Conservation (phyloP, 495 filamentous ascomycete genomes). For the Penicillium canariense region DNA sequence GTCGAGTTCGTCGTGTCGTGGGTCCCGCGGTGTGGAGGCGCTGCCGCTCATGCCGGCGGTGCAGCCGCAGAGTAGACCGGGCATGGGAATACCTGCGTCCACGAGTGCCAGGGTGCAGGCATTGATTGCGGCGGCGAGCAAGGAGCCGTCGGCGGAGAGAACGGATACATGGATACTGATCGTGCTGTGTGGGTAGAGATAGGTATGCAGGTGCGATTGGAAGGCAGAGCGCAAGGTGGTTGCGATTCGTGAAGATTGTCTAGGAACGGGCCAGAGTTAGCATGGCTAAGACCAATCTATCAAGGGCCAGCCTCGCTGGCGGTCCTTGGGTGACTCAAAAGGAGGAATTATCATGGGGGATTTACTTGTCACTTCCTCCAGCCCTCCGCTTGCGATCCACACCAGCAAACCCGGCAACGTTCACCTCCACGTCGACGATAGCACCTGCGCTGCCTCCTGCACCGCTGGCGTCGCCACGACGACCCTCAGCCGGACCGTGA, state of each 20-base stretch:
- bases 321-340: neutral
- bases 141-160: constrained; percentile 84
- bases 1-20: constrained; percentile 69
- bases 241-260: constrained; percentile 77
- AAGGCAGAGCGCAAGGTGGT: constrained; percentile 73
- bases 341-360: neutral
- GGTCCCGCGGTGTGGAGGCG: constrained; percentile 51
- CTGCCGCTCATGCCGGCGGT: constrained; percentile 75
- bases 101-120: constrained; percentile 89
- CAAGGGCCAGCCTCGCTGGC: neutral
- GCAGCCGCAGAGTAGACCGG: constrained; percentile 83
- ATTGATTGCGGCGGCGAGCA: constrained; percentile 87
- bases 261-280: constrained; percentile 32
- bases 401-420: constrained; percentile 81
- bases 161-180: constrained; percentile 82
- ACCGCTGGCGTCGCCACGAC: constrained; percentile 47
- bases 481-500: constrained; percentile 71
- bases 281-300: neutral
- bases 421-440: constrained; percentile 76
- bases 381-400: constrained; percentile 76
- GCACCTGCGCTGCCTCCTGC: constrained; percentile 51
- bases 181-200: constrained; percentile 85
- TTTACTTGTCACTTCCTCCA: constrained; percentile 71
- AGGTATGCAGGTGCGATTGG: constrained; percentile 68
- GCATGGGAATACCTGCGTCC: constrained; percentile 94